These are phyloP conservation scores for Coemansia sp. DNA, from an alignment of 192 early-diverging fungal species.

Conservation along the genomic window DNA sequence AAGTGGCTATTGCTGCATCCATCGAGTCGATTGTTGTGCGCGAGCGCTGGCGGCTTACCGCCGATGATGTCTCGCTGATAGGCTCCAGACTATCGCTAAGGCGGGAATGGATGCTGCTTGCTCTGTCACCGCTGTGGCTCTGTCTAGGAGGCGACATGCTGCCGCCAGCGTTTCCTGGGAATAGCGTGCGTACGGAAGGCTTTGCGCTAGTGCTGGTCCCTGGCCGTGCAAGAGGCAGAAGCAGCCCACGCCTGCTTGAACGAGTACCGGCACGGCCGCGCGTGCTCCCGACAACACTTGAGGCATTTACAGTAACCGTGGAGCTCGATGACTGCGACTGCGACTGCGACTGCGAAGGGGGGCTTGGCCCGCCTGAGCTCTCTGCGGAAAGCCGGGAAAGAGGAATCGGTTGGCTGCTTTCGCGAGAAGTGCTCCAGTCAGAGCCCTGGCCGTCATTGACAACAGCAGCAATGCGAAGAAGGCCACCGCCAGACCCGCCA, in stretches of 20 bases:
- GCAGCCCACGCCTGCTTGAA: constrained; percentile 37
- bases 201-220: constrained; percentile 14
- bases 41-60: constrained; percentile 42
- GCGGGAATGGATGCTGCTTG: constrained; percentile 26
- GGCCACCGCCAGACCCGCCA: constrained; percentile 20
- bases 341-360: not conserved
- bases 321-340: not conserved
- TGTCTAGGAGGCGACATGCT: not conserved
- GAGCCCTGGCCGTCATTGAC: not conserved
- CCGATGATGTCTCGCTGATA: constrained; percentile 42
- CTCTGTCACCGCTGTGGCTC: constrained; percentile 7
- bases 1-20: constrained; percentile 8
- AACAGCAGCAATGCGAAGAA: constrained; percentile 24
- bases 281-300: not conserved
- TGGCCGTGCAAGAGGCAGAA: constrained; percentile 47
- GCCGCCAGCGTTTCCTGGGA: constrained; percentile 15
- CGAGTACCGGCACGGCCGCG: constrained; percentile 17
- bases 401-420: not conserved
- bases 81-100: constrained; percentile 52
- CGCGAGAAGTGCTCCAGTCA: not conserved
- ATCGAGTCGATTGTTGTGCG: constrained; percentile 32
- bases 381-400: constrained; percentile 32
- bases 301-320: not conserved
- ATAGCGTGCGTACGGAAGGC: constrained; percentile 45
- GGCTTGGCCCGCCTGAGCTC: constrained; percentile 10